Evolutionary conservation across 768 basidiomycete species (phyloP).

Genomic region (Sarcodon aspratus): DNA sequence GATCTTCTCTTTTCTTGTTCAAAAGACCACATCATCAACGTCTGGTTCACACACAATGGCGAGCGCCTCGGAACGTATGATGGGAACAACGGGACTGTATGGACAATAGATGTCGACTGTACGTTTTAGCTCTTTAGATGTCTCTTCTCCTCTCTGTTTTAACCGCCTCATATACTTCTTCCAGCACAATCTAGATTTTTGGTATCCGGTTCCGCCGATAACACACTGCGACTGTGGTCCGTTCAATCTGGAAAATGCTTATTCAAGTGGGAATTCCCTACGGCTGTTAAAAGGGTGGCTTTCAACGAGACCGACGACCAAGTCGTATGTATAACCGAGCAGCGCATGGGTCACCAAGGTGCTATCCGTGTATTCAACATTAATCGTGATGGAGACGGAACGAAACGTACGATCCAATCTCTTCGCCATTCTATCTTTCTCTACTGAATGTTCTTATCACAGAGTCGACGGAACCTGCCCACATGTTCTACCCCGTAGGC

Average conservation of each 20-base stretch:
- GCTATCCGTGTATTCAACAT: constrained; percentile 86
- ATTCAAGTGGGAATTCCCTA: constrained; percentile 95
- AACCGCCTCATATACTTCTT: not conserved
- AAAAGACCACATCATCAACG: constrained; percentile 92
- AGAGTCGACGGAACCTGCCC: constrained; percentile 70
- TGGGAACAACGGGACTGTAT: constrained; percentile 92
- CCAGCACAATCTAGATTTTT: constrained; percentile 77
- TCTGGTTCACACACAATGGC: constrained; percentile 96
- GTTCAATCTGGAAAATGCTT: constrained; percentile 87
- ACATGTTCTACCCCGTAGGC: constrained; percentile 81
- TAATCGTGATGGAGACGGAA: constrained; percentile 73
- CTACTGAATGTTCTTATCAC: constrained; percentile 2
- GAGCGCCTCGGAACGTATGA: constrained; percentile 95
- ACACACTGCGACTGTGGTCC: constrained; percentile 83
- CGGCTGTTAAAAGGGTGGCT: constrained; percentile 91
- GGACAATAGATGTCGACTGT: constrained; percentile 97
- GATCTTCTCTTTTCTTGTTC: constrained; percentile 93
- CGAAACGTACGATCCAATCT: constrained; percentile 51
- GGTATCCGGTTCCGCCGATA: constrained; percentile 91
- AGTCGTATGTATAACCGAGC: constrained; percentile 91
- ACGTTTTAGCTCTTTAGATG: constrained; percentile 18
- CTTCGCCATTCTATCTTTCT: not conserved
- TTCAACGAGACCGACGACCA: constrained; percentile 80
- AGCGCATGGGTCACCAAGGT: constrained; percentile 89
- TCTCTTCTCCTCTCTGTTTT: not conserved